Evolutionary conservation across 2,329 filamentous ascomycete species (phyloP), one percentile per base, ranked within the genome.

Genomic region (Onygena corvina): DNA sequence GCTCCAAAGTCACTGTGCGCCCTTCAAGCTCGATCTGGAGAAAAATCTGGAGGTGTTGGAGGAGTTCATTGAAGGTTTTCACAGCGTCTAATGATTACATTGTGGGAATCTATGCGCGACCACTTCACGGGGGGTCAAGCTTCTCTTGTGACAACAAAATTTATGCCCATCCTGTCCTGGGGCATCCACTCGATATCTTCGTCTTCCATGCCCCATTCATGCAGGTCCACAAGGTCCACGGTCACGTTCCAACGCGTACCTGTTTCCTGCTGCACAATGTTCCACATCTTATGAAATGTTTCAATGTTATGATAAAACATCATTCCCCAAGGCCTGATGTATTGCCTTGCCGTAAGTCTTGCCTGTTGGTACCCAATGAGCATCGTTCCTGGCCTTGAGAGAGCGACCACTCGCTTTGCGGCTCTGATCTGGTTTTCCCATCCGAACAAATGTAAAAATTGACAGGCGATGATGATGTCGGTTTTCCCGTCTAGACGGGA

Each of bases 361-460:
- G 42, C 42, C n/a, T 46, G 42, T 16, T 46, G 42, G 23, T 46
- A 46, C 16, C 42, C 42, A 8, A 46, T 46, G 11, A 46, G 25
- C 23, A 46, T 31, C 8, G 42, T 46, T 16, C 42, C 42, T 12
- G 23, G 42, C 11, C 29, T 46, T 12, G 42, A 46, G 18, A 46
- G 42, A 2, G 42, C 23, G 16, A 46, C 42, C n/a, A 46, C 42
- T 16, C 29, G 23, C 16, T 46, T 46, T 18, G 25, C 23, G 4
- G 42, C 42, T 25, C 30, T 29, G 23, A 46, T 47, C 33, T 63
- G 60, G 34, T 56, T 54, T 2, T 66, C 57, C 52, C 62, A 66
- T 16, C 56, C 58, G 53, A 66, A 71, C 8, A 69, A 60, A 50
- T 71, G 68, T 49, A 71, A 66, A 51, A 71, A 69, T 0, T 64